Percentiles rank a stretch among this genome's conserved stretches.
These are phyloP conservation scores for Thraustotheca clavata DNA, from an alignment of 352 stramenopile genomes.

Conservation along the genomic window DNA sequence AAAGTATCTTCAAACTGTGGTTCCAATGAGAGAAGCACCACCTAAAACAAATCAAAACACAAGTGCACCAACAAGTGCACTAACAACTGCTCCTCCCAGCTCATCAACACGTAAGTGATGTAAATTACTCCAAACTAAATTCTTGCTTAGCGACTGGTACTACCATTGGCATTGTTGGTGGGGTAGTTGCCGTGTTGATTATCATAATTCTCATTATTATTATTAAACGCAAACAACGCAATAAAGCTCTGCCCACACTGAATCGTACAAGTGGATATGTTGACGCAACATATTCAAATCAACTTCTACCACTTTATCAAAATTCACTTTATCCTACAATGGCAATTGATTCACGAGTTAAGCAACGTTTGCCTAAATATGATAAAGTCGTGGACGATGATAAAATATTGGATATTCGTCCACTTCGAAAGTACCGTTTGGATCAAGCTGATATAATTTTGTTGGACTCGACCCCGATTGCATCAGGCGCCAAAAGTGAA, in stretches of 20 bases:
- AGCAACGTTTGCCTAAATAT: not conserved
- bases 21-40: too few relatives aligned
- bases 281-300: not conserved
- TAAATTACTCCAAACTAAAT: too few relatives aligned
- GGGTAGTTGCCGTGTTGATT: not conserved
- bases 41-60: too few relatives aligned
- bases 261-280: too few relatives aligned
- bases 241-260: too few relatives aligned
- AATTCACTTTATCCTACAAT: not conserved
- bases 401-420: not conserved
- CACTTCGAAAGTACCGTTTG: not conserved
- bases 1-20: too few relatives aligned
- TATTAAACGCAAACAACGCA: not conserved
- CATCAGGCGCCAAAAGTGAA: not conserved
- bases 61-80: too few relatives aligned
- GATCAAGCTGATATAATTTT: not conserved
- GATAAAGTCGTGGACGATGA: not conserved
- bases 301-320: not conserved
- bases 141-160: too few relatives aligned
- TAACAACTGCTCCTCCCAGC: too few relatives aligned
- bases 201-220: not conserved
- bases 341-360: not conserved
- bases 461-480: not conserved
- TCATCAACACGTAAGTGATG: too few relatives aligned
- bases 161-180: too few relatives aligned